These are phyloP conservation scores for Filobasidium floriforme DNA, from an alignment of 768 basidiomycete genomes.

Conservation along the genomic window DNA sequence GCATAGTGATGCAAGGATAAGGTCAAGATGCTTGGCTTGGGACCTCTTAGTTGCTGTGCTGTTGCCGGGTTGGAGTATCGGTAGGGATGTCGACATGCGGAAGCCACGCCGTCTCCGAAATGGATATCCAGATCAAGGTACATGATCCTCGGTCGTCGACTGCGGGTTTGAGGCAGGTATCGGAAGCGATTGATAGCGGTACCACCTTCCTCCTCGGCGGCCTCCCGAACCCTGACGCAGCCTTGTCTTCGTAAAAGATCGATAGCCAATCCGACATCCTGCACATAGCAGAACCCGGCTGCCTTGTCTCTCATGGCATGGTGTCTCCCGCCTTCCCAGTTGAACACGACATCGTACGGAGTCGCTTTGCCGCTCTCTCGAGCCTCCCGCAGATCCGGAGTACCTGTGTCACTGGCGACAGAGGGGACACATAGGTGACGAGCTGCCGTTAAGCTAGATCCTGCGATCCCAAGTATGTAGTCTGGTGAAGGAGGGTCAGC, in stretches of 20 bases:
- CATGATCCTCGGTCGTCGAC: constrained; percentile 55
- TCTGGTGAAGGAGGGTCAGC: neutral
- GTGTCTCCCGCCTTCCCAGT: constrained; percentile 92
- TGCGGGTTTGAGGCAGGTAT: constrained; percentile 16
- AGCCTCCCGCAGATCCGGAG: no score
- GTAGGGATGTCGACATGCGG: constrained; percentile 49
- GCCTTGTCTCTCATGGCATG: constrained; percentile 72
- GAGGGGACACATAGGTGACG: neutral
- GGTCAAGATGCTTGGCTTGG: constrained; percentile 50
- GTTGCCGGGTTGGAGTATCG: constrained; percentile 22
- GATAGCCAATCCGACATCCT: constrained; percentile 76
- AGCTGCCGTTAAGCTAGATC: neutral
- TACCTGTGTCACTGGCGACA: neutral
- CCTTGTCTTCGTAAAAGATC: constrained; percentile 45
- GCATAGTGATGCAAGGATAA: constrained; percentile 76
- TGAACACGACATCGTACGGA: constrained; percentile 57
- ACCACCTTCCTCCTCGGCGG: neutral
- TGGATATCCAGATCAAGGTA: constrained; percentile 91
- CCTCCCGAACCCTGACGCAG: constrained; percentile 13
- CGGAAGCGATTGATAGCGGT: neutral
- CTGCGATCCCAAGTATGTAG: neutral
- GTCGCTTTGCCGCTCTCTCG: constrained; percentile 35
- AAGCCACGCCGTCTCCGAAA: constrained; percentile 78
- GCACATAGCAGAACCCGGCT: constrained; percentile 89
- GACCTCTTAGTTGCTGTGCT: neutral